These are phyloP conservation scores for Crotalaria pallida DNA, from an alignment of 306 rosid genomes.

Conservation along the genomic window DNA sequence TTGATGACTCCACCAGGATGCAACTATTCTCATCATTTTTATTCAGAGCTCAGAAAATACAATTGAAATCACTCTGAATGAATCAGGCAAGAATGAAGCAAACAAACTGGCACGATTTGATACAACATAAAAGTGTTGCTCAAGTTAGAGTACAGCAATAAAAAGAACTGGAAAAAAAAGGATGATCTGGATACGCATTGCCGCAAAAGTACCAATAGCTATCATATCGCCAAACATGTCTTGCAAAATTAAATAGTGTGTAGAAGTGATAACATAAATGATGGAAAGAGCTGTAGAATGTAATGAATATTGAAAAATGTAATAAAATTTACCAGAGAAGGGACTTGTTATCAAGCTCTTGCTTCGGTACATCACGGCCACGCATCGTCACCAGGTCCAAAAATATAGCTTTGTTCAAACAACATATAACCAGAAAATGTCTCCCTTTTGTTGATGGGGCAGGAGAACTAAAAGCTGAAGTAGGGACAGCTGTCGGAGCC, in stretches of 20 bases:
- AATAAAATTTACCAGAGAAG: slow-evolving; percentile 70
- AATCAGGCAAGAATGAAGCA: not conserved
- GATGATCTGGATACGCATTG: not conserved
- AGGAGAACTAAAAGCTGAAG: slow-evolving; percentile 73
- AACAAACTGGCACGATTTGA: not conserved
- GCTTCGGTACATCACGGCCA: slow-evolving; percentile 96
- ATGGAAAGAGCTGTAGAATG: not conserved
- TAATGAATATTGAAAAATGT: not conserved
- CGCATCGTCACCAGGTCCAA: slow-evolving; percentile 98
- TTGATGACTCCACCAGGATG: slow-evolving; percentile 16
- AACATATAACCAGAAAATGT: slow-evolving; percentile 95
- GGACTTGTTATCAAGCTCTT: slow-evolving; percentile 92
- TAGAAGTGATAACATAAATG: not conserved
- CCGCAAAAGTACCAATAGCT: not conserved
- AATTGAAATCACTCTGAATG: not conserved
- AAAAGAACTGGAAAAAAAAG: slow-evolving; percentile 9
- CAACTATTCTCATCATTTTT: slow-evolving; percentile 2
- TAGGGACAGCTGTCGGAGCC: slow-evolving; percentile 77
- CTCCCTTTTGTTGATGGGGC: slow-evolving; percentile 94
- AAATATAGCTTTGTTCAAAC: slow-evolving; percentile 94
- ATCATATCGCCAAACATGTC: slow-evolving; percentile 4
- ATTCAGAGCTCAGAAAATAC: not conserved
- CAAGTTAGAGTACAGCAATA: not conserved
- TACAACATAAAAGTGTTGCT: not conserved
- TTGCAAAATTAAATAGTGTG: not conserved